Conservation (phyloP, 208 protist species). For the Trypanosoma platydactyli region DNA sequence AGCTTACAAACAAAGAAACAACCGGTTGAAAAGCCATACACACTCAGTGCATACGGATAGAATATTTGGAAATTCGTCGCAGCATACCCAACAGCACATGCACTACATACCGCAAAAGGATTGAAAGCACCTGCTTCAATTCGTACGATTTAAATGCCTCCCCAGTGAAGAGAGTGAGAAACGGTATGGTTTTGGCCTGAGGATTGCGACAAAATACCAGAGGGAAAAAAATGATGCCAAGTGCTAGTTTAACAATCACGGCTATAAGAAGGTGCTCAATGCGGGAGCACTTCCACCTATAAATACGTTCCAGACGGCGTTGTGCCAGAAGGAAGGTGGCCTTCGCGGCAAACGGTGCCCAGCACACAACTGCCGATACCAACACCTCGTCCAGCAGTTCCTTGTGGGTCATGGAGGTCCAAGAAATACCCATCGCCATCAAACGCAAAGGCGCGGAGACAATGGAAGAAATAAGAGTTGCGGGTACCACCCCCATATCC, state of each 20-base stretch:
- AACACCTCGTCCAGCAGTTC: conserved; percentile 64
- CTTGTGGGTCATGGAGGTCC: conserved; percentile 65
- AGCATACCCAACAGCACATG: conserved; percentile 40
- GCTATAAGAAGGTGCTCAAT: conserved; percentile 45
- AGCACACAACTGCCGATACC: conserved; percentile 43
- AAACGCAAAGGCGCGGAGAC: conserved; percentile 59
- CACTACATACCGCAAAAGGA: conserved; percentile 54
- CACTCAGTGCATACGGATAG: neutral
- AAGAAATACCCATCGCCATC: conserved; percentile 58
- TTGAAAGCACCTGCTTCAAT: conserved; percentile 49
- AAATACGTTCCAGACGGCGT: conserved; percentile 39
- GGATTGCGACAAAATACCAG: conserved; percentile 66
- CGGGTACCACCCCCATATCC: conserved; percentile 24
- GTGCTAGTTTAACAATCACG: conserved; percentile 44
- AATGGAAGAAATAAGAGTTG: conserved; percentile 39
- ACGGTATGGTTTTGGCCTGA: conserved; percentile 41
- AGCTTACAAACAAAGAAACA: no score
- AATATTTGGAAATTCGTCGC: conserved; percentile 1
- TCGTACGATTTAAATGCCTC: conserved; percentile 56
- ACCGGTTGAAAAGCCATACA: no score
- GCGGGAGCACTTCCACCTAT: conserved; percentile 30
- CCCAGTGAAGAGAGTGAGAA: conserved; percentile 42
- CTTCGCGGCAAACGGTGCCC: conserved; percentile 47
- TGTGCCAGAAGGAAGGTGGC: conserved; percentile 33
- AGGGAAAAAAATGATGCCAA: conserved; percentile 64